Conservation (phyloP, 371 early-diverging fungal species). For the Dichotomocladium elegans region DNA sequence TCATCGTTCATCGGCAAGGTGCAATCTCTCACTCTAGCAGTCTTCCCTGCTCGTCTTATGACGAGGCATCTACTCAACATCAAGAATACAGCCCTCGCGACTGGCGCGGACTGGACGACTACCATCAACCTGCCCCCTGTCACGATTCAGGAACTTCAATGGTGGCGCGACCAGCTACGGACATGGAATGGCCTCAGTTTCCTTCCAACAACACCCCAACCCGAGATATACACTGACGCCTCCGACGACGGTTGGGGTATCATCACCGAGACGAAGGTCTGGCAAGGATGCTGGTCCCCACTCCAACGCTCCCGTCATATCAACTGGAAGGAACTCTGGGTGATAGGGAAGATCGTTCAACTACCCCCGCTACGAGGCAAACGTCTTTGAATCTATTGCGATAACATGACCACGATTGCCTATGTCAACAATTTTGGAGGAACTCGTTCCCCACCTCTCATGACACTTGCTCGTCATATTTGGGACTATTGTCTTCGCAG, state of each 20-base stretch:
- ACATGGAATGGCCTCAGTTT: conserved; percentile 25
- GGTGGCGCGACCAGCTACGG: conserved; percentile 16
- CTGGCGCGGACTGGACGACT: background rate
- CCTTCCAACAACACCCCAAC: conserved; percentile 3
- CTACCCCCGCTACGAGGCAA: conserved; percentile 6
- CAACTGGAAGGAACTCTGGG: conserved; percentile 9
- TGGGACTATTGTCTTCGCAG: conserved; percentile 17
- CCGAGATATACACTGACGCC: conserved; percentile 24
- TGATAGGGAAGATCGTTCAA: conserved; percentile 6
- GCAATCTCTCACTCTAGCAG: conserved; percentile 17
- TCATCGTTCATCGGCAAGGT: conserved; percentile 23
- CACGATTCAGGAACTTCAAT: conserved; percentile 7
- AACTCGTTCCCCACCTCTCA: conserved; percentile 16
- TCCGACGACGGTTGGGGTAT: conserved; percentile 22
- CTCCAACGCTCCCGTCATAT: background rate
- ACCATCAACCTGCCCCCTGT: background rate
- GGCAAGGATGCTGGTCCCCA: conserved; percentile 9
- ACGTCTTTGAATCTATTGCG: conserved; percentile 10
- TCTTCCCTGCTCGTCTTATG: conserved; percentile 19
- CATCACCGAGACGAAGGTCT: conserved; percentile 5
- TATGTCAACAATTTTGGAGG: conserved; percentile 27
- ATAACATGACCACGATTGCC: conserved; percentile 27
- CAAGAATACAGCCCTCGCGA: background rate
- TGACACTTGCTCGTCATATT: conserved; percentile 10
- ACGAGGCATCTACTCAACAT: conserved; percentile 4